Evolutionary conservation across 805 yeast species (phyloP).

Genomic region (Candida oleophila): DNA sequence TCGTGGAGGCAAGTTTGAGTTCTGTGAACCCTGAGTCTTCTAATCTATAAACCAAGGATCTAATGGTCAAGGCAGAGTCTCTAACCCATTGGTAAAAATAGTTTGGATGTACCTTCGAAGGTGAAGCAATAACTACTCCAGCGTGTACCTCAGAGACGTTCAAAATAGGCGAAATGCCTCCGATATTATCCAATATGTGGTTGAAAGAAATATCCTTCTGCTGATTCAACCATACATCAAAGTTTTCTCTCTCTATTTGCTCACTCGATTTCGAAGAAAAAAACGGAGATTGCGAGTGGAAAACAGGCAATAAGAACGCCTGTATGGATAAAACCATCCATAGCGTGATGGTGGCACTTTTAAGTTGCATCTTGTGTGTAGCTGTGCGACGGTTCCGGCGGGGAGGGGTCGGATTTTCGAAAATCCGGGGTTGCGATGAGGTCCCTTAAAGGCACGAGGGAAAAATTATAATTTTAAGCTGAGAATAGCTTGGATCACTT

Average conservation of each 20-base stretch:
- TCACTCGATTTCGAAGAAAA: background rate
- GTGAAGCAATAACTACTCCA: conserved; percentile 86
- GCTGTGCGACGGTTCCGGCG: background rate
- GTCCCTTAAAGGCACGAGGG: background rate
- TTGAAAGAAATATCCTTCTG: conserved; percentile 45
- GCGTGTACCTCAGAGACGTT: conserved; percentile 36
- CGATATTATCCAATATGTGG: conserved; percentile 54
- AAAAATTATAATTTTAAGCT: background rate
- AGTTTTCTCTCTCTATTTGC: conserved; percentile 22
- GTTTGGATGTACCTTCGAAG: conserved; percentile 68
- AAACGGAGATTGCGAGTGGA: background rate
- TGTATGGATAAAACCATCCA: background rate
- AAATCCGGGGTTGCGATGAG: background rate
- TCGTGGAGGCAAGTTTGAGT: conserved; percentile 17
- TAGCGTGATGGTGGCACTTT: background rate
- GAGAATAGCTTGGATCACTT: background rate
- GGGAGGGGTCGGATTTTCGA: background rate
- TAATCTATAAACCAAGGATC: conserved; percentile 57
- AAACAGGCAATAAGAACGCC: background rate
- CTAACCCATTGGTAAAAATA: conserved; percentile 90
- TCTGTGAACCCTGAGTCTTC: conserved; percentile 33
- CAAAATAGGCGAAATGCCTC: conserved; percentile 43
- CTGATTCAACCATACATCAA: conserved; percentile 47
- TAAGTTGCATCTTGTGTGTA: background rate
- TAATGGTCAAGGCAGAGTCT: conserved; percentile 81